A percentile compares a stretch with the other conserved stretches of the same genome.
Evolutionary conservation across 805 yeast species (phyloP).

Genomic region (Metschnikowia noctiluminum): DNA sequence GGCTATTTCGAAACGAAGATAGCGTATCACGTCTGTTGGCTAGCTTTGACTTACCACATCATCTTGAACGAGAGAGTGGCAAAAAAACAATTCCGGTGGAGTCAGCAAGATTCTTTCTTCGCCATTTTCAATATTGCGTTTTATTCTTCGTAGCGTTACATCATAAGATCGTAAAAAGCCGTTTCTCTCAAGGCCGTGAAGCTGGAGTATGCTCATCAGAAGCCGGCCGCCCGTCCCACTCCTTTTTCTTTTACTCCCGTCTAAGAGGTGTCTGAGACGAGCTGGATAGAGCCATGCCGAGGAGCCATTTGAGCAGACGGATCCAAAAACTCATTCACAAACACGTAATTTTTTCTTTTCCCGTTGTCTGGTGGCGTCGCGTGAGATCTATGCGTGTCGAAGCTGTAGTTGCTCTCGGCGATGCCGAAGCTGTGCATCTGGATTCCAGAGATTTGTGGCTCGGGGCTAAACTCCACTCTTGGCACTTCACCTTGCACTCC

Average conservation of each 20-base stretch:
- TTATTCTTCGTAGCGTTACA: not conserved
- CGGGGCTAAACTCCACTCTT: constrained; percentile 1
- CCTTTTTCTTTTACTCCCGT: no score
- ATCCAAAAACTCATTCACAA: constrained; percentile 3
- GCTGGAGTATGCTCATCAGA: no score
- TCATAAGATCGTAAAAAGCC: not conserved
- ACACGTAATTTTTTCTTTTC: not conserved
- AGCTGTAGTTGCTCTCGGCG: constrained; percentile 5
- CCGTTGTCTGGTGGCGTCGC: not conserved
- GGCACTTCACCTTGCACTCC: not conserved
- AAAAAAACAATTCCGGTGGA: no score
- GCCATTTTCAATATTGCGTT: no score
- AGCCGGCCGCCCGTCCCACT: no score
- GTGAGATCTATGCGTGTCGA: not conserved
- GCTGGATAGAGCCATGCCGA: not conserved
- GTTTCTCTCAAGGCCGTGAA: no score
- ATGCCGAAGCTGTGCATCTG: not conserved
- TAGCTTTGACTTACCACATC: no score
- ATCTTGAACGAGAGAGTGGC: no score
- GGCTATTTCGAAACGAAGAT: no score
- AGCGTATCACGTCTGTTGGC: no score
- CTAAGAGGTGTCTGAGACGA: not conserved
- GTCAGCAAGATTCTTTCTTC: no score
- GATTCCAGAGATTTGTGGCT: not conserved
- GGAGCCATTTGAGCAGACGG: not conserved